Evolutionary conservation across 2,329 filamentous ascomycete genomes (phyloP), one percentile per base, ranked within the genome.

Genomic region (Lachnellula occidentalis): DNA sequence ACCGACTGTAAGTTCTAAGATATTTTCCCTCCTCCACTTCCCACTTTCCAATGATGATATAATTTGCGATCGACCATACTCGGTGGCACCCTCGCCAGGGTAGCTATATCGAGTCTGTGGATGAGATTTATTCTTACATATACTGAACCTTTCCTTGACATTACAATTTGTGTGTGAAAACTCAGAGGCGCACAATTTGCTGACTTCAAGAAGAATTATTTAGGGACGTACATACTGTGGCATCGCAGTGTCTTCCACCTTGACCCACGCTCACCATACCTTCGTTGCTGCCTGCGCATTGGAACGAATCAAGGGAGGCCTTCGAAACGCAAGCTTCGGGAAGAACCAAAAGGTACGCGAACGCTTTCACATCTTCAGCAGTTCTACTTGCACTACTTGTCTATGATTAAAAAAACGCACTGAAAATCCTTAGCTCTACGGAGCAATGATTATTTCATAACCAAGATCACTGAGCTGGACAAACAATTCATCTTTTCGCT

Each of bases 111-210:
- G 79, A 76, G 70, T 75, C 76, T 80, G 76, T 71, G 82, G 73
- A 78, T 95, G 91, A 96, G 88, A 95, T 89, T 91, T 75, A 85
- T 84, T 92, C 91, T 96, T 96, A 96, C 91, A 95, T 96, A 95
- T 96, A 90, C 91, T 96, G 91, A 96, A 72, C 65, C 69, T 66
- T 55, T 54, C 22, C 37, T 63, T 56, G 22, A 39, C 37, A 22
- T 45, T 34, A 31, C 48, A 22, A 9, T 36, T n/a, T 50, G 2
- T 51, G n/a, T 21, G 19, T 15, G 14, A 21, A 17, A 34, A 15
- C 3, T 46, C 4, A 6, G n/a, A 3, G 15, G 19, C 39, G 21
- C 39, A 45, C 21, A 22, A 37, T 22, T 36, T 45, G 54, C 63
- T 65, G 45, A 65, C 58, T 21, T 31, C 4, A 41, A 46, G 4